Evolutionary conservation across 148 eudicot species (phyloP).

Genomic region (Vaccinium vitisidaea): DNA sequence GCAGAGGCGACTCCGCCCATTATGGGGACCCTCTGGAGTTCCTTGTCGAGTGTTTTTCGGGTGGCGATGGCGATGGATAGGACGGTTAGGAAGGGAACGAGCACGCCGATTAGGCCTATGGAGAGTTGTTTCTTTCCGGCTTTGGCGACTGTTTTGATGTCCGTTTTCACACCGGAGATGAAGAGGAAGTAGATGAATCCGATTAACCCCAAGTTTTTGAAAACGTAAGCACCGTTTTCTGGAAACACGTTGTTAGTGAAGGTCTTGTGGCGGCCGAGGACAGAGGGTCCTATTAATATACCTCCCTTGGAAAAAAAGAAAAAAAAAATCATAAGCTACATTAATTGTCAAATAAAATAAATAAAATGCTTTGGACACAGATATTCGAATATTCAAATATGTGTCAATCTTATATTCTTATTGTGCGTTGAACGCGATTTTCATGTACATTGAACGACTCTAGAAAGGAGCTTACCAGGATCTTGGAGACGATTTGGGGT

Average conservation of each 20-base stretch:
- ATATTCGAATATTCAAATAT: too few species aligned
- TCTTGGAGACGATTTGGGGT: conserved; percentile 61
- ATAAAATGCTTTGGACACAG: too few species aligned
- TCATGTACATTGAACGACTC: too few species aligned
- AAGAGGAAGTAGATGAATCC: conserved; percentile 82
- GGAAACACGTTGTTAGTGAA: conserved; percentile 48
- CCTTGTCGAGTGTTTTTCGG: conserved; percentile 40
- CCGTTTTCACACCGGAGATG: conserved; percentile 74
- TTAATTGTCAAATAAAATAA: background rate
- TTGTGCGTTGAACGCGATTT: too few species aligned
- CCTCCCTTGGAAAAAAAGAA: conserved; percentile 54
- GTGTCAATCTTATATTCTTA: too few species aligned
- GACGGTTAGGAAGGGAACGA: conserved; percentile 31
- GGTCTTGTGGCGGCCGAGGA: conserved; percentile 42
- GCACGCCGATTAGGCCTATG: conserved; percentile 40
- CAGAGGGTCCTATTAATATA: conserved; percentile 73
- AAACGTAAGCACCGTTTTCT: conserved; percentile 29
- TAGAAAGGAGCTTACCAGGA: conserved; percentile 48
- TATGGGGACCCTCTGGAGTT: conserved; percentile 35
- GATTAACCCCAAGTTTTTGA: conserved; percentile 50
- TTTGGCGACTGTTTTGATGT: conserved; percentile 35
- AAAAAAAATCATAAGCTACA: background rate
- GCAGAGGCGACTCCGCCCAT: conserved; percentile 56
- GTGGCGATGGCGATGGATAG: conserved; percentile 27
- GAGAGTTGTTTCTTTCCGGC: conserved; percentile 56